A percentile compares a stretch with the other conserved stretches of the same genome.
These are phyloP conservation scores for Ogataea glucozyma DNA, from an alignment of 805 yeast species.

Conservation along the genomic window DNA sequence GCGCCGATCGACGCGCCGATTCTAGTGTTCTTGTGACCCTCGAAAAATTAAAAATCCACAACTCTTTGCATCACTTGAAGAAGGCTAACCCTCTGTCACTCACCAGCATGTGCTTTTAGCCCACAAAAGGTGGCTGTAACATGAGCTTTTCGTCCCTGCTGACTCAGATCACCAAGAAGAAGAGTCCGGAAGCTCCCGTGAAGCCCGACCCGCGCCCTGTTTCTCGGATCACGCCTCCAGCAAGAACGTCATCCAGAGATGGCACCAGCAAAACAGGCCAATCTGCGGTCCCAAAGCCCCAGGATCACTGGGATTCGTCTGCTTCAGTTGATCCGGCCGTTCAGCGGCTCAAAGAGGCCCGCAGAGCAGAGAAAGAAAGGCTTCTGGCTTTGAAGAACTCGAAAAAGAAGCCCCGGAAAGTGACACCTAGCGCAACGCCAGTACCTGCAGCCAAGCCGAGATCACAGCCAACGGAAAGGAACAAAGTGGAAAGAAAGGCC, in stretches of 20 bases:
- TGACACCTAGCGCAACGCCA: constrained; percentile 5
- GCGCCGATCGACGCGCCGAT: constrained; percentile 6
- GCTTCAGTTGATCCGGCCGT: constrained; percentile 64
- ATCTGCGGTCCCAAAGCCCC: not conserved
- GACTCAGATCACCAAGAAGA: constrained; percentile 33
- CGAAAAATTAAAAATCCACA: not conserved
- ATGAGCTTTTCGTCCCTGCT: constrained; percentile 31
- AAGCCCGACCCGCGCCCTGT: not conserved
- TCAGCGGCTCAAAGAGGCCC: constrained; percentile 62
- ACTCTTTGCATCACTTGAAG: too few relatives aligned
- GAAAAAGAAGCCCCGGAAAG: constrained; percentile 18
- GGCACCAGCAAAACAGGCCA: not conserved
- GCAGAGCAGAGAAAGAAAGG: constrained; percentile 55
- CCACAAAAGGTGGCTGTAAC: not conserved
- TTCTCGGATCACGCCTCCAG: not conserved
- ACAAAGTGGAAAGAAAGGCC: constrained; percentile 6
- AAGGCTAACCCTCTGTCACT: not conserved
- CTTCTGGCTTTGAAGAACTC: constrained; percentile 35
- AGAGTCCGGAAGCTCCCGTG: constrained; percentile 7
- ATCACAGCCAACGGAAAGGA: constrained; percentile 12
- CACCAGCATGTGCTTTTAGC: not conserved
- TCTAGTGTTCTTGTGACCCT: not conserved
- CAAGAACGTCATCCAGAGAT: not conserved
- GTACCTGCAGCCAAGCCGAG: constrained; percentile 9
- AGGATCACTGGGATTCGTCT: not conserved